Evolutionary conservation across 192 early-diverging fungal genomes (phyloP).

Genomic region (Linnemannia hyalina): DNA sequence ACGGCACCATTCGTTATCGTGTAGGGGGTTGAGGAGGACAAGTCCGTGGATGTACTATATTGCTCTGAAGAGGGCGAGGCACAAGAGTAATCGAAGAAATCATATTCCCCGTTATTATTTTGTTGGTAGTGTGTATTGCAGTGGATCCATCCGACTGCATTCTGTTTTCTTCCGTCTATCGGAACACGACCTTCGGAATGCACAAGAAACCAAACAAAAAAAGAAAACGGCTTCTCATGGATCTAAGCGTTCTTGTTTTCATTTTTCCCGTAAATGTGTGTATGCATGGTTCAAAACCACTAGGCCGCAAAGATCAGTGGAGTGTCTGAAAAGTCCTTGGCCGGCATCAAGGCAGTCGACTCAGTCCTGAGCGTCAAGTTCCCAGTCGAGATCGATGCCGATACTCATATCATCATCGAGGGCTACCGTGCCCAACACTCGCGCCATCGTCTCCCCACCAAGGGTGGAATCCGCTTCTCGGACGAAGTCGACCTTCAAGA

Average conservation of each 20-base stretch:
- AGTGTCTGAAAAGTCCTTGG: constrained; percentile 69
- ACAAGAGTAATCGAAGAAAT: background rate
- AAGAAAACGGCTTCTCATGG: background rate
- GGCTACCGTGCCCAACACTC: constrained; percentile 90
- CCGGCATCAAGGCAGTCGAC: constrained; percentile 80
- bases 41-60: background rate
- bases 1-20: background rate
- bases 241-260: background rate
- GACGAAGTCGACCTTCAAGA: constrained; percentile 85
- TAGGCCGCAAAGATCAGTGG: constrained; percentile 76
- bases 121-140: background rate
- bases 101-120: background rate
- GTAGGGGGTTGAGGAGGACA: background rate
- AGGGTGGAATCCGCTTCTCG: constrained; percentile 88
- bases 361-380: constrained; percentile 81
- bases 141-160: background rate
- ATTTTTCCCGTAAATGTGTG: no score
- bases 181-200: background rate
- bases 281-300: background rate
- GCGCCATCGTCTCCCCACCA: constrained; percentile 82
- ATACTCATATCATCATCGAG: constrained; percentile 77
- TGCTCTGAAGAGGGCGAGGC: background rate
- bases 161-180: background rate
- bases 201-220: background rate
- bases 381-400: constrained; percentile 76